These are phyloP conservation scores for Hypericum perforatum DNA, from an alignment of 345 rosid genomes.

Conservation along the genomic window DNA sequence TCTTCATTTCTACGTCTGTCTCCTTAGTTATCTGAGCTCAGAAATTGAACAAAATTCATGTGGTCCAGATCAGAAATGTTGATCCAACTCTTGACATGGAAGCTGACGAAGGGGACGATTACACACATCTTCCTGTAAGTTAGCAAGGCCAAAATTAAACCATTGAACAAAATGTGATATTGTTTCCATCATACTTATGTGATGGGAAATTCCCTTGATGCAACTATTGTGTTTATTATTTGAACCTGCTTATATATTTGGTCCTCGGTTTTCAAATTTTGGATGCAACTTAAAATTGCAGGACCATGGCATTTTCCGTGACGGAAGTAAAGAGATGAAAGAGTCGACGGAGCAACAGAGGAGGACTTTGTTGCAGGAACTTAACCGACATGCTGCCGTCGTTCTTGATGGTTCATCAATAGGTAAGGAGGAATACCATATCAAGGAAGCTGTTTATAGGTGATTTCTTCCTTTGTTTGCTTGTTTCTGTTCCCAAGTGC, in stretches of 20 bases:
- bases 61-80: slow-evolving; percentile 68
- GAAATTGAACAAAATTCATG: slow-evolving; percentile 2
- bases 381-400: slow-evolving; percentile 84
- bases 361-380: slow-evolving; percentile 70
- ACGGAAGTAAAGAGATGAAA: slow-evolving; percentile 44
- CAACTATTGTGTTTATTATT: background rate
- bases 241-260: background rate
- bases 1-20: slow-evolving; percentile 5
- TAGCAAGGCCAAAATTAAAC: slow-evolving; percentile 1
- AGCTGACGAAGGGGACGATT: slow-evolving; percentile 94
- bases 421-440: slow-evolving; percentile 29
- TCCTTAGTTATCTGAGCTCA: slow-evolving; percentile 10
- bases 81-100: slow-evolving; percentile 96
- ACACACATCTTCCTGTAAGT: slow-evolving; percentile 80
- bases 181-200: slow-evolving; percentile 1
- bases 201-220: background rate
- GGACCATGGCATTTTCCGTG: slow-evolving; percentile 78
- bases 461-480: background rate
- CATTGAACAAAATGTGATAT: background rate
- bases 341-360: slow-evolving; percentile 47
- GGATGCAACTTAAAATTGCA: slow-evolving; percentile 28
- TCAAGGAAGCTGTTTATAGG: background rate
- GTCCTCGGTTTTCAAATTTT: slow-evolving; percentile 1
- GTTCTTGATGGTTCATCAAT: slow-evolving; percentile 80
- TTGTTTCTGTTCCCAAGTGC: background rate